These are phyloP conservation scores for Coelastrella sp. DNA, from an alignment of 139 green algal species.

Conservation along the genomic window DNA sequence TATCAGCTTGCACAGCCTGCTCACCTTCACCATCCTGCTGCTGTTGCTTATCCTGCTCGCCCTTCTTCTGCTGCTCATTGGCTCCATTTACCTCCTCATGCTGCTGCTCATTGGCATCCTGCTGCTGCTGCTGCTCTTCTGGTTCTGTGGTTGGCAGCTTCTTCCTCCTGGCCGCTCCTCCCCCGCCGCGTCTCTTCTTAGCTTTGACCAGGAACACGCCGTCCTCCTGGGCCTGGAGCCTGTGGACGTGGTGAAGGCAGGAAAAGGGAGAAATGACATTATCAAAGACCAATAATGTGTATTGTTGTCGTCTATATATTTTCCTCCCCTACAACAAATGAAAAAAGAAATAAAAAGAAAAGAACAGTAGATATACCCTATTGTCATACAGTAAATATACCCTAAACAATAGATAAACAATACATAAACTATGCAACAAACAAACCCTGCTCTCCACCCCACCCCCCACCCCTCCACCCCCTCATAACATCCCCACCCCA, in stretches of 20 bases:
- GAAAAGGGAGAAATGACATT: no score
- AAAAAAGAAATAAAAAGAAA: no score
- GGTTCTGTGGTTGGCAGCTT: neutral
- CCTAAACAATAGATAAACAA: neutral
- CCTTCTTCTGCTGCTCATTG: slow-evolving; percentile 12
- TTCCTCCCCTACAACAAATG: no score
- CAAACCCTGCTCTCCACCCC: no score
- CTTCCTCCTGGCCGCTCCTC: neutral
- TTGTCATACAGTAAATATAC: neutral
- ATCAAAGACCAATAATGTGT: no score
- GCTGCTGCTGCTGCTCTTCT: slow-evolving; percentile 12
- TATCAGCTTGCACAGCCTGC: neutral
- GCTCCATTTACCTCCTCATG: neutral
- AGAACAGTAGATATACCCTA: no score
- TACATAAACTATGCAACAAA: neutral
- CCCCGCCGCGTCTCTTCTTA: slow-evolving; percentile 5
- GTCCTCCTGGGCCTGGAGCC: slow-evolving; percentile 7
- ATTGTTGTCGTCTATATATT: no score
- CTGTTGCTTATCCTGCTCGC: neutral
- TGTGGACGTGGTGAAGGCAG: neutral
- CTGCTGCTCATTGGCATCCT: neutral
- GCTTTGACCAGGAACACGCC: slow-evolving; percentile 26
- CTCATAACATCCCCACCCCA: no score
- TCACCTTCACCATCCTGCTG: neutral
- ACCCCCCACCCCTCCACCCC: no score